Evolutionary conservation across 2,329 filamentous ascomycete genomes (phyloP), one percentile per base, ranked within the genome.

Genomic region (Pestalotiopsis sp.): DNA sequence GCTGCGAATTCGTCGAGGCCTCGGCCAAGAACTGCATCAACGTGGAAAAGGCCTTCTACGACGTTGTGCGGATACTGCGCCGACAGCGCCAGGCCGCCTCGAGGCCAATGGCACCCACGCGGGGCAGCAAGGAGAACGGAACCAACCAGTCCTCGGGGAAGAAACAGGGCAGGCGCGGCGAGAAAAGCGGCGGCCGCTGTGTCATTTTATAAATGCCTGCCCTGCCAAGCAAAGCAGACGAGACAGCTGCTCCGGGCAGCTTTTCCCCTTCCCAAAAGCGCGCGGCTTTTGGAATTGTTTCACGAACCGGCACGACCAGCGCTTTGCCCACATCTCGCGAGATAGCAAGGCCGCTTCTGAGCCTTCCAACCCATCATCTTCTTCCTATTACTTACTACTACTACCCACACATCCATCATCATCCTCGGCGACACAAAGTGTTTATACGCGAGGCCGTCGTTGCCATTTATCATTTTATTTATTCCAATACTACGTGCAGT

Each of bases 1-100:
- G 94, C 71, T 98, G 96, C 82, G 95, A 98, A 75, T 98, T 98
- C 76, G 94, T 98, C 74, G 95, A 98, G 81, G 95, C 95, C 2
- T 98, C 95, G 6, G 95, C 95, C 45, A 98, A 98, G 85, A 98
- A 97, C 80, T 97, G 95, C 83, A 94, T 98, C 85, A 98, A 98
- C 77, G 95, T 98, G 66, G 96, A 97, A 81, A 98, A 97, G 86
- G 95, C 94, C 39, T 98, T 99, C 78, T 98, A 97, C 82, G 96
- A 99, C 78, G 96, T 99, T 7, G 96, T 98, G 67, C 87, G 96
- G 74, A 93, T 96, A 80, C 85, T 99, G 72, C 91, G 96, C 74
- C 90, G 93, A 75, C 94, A 97, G 81, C 88, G 93, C 76, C 91
- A 93, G 75, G 83, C 85, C 69, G 80, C 83, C 12, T 76, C 83